Evolutionary conservation across 1,139 yeast species (phyloP).

Genomic region (Geotrichum candidum): DNA sequence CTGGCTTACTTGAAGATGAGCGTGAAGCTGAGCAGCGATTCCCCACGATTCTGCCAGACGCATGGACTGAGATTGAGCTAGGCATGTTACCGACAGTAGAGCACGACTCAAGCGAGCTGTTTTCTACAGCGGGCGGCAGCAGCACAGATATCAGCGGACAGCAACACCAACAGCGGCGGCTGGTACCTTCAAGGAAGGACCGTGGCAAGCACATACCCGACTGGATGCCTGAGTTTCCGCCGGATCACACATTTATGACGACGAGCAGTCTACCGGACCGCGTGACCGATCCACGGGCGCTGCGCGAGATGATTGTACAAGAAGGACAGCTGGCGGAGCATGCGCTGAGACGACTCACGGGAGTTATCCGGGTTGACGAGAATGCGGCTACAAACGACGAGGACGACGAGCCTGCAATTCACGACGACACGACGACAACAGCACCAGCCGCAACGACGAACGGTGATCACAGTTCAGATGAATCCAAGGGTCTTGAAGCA

Average conservation of each 20-base stretch:
- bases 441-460: background rate
- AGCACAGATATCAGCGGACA: conserved; percentile 23
- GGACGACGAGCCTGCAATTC: conserved; percentile 18
- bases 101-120: conserved; percentile 26
- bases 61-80: conserved; percentile 38
- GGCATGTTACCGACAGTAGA: conserved; percentile 35
- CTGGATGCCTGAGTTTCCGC: conserved; percentile 84
- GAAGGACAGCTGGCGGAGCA: conserved; percentile 77
- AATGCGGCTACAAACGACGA: conserved; percentile 25
- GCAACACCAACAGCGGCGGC: conserved; percentile 19
- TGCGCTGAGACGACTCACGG: conserved; percentile 55
- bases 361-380: conserved; percentile 26
- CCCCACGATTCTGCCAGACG: conserved; percentile 14
- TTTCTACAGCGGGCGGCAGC: conserved; percentile 21
- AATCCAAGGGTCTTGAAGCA: background rate
- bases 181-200: conserved; percentile 42
- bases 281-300: conserved; percentile 63
- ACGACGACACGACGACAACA: background rate
- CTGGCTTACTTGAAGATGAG: conserved; percentile 22
- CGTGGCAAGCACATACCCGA: conserved; percentile 55
- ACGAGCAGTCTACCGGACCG: conserved; percentile 63
- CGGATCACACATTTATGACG: conserved; percentile 81
- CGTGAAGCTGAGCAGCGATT: conserved; percentile 7
- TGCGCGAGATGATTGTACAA: conserved; percentile 64
- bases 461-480: background rate